Base-by-base conservation (phyloP, 2,329 filamentous ascomycete genomes). In the Aureobasidium sp. region DNA sequence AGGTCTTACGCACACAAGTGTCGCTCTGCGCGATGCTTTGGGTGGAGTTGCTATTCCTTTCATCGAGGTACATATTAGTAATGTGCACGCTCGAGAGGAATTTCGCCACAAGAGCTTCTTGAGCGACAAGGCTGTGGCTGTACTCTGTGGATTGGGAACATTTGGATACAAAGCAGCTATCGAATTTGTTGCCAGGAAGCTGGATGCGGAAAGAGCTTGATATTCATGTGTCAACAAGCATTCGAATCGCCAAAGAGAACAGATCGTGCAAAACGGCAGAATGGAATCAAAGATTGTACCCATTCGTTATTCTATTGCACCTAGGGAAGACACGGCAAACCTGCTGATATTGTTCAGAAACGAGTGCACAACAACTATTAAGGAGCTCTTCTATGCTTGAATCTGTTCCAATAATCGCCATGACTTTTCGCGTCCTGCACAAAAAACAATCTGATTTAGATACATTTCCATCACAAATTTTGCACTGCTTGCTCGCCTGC, bases 1-100 rank as follows among this genome's bases (percentile, higher is more conserved):
- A 2, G 89, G 82, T 0, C 85, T 86, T 68, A 91, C 89, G 0
- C 89, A 93, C 73, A 91, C 88, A 0, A 88, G 84, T 69, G 86
- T 92, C 0, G 87, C 86, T 0, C 80, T 92, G 63, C 79, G 89
- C n/a, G 89, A 92, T 72, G 88, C 89, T 0, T 75, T 92, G 29
- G 72, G 86, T 0, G 87, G 84, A 4, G 85, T 90, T 0, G 79
- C 78, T 6, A 84, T 91, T 22, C 89, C 88, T 0, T 92, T 91
- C 68, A 78, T 92, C 51, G 89, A 93, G 75, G 73, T 91, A 17
- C 89, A 92, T 71, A 81, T 91, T 39, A 86, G 80, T 61, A 92
- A 92, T 72, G 82, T 91, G 1, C 88, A 92, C 72, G 82, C 83
- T 34, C 74, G 89, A 9, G 89, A 92, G 75, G 69, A 78, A 1